Conservation (phyloP, 768 basidiomycete species). For the Boletellus ananas region DNA sequence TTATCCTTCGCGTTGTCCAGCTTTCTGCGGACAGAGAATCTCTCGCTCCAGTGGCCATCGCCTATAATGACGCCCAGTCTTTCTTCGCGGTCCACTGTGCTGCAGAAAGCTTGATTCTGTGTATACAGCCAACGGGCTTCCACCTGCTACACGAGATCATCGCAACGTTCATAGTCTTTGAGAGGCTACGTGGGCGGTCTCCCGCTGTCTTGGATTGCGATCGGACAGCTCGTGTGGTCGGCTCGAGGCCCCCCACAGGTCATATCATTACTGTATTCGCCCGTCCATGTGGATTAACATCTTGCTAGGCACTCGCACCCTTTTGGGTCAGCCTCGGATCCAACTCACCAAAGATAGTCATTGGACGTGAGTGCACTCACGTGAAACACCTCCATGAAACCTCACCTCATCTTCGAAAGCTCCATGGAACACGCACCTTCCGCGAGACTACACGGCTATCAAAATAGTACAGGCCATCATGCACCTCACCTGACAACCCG, state of each 20-base stretch:
- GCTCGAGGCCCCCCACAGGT: background rate
- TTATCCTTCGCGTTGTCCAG: background rate
- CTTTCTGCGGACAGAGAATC: background rate
- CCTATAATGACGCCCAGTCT: background rate
- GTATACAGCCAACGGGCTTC: slow-evolving; percentile 16
- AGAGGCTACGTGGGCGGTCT: background rate
- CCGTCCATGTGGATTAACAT: background rate
- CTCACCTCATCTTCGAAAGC: background rate
- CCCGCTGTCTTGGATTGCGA: no score
- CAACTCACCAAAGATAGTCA: background rate
- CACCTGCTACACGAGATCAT: slow-evolving; percentile 17
- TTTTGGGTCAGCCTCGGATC: background rate
- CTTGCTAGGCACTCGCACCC: background rate
- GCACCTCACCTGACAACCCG: background rate
- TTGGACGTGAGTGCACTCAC: slow-evolving; percentile 1
- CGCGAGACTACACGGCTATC: background rate
- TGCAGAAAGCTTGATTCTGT: background rate
- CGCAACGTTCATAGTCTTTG: slow-evolving; percentile 14
- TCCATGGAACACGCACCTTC: background rate
- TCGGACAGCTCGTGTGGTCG: no score
- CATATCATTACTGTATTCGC: background rate
- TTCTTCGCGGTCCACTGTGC: background rate
- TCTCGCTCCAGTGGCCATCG: slow-evolving; percentile 10
- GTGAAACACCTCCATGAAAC: background rate
- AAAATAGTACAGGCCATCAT: background rate